These are phyloP conservation scores for Pistacia integerrima DNA, from an alignment of 345 rosid genomes.

Conservation along the genomic window DNA sequence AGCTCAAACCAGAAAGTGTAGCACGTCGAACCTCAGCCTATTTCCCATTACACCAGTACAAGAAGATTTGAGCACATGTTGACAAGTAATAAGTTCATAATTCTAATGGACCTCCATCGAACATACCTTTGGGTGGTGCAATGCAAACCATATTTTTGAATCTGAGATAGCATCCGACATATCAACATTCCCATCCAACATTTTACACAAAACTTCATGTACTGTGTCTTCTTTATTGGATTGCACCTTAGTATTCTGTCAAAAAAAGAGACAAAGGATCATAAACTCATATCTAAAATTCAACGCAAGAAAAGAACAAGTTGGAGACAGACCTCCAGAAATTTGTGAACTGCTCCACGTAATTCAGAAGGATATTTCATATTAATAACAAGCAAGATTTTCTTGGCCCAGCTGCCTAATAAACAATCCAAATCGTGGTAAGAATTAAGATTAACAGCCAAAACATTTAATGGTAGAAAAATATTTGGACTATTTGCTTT, in stretches of 20 bases:
- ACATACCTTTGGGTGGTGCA: constrained; percentile 88
- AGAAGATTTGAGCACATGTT: constrained; percentile 15
- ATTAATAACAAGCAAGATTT: constrained; percentile 54
- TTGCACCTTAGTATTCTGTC: constrained; percentile 52
- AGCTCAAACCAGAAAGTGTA: constrained; percentile 60
- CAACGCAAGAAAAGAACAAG: background rate
- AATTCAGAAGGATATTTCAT: constrained; percentile 76
- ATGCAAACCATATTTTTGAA: constrained; percentile 81
- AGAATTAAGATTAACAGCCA: background rate
- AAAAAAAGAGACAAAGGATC: constrained; percentile 13
- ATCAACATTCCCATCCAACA: constrained; percentile 65
- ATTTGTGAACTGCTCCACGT: constrained; percentile 49
- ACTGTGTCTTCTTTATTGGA: constrained; percentile 53
- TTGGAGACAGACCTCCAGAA: constrained; percentile 58
- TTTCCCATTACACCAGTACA: constrained; percentile 22
- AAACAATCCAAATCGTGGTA: constrained; percentile 18
- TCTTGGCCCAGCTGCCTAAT: constrained; percentile 78
- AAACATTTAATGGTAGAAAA: background rate
- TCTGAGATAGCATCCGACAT: constrained; percentile 45
- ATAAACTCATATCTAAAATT: constrained; percentile 17
- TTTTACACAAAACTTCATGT: constrained; percentile 52
- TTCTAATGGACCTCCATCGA: constrained; percentile 8
- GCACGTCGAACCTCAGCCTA: constrained; percentile 82
- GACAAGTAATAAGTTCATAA: constrained; percentile 12
- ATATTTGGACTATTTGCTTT: background rate